Conservation (phyloP, 805 yeast genomes). For the Yamadazyma paraphyllophila region DNA sequence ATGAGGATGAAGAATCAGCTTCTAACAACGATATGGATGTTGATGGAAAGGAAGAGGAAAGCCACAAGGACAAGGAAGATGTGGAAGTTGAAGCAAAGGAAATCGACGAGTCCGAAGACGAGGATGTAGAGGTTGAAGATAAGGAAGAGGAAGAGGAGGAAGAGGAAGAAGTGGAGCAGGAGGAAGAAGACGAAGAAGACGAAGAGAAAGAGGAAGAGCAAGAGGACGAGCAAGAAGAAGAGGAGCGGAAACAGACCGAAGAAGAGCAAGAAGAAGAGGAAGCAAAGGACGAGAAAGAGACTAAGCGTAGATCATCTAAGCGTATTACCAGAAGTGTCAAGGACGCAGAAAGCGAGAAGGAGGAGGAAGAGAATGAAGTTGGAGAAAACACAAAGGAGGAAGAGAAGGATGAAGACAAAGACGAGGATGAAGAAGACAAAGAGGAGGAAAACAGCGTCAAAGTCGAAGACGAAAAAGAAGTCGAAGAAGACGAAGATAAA, state of each 20-base stretch:
- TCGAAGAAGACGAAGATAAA: constrained; percentile 8
- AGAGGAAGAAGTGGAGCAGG: background rate
- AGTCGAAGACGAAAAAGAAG: constrained; percentile 15
- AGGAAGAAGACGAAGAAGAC: constrained; percentile 9
- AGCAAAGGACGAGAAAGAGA: constrained; percentile 6
- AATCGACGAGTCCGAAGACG: too few species aligned
- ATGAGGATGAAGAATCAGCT: background rate
- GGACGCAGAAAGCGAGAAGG: constrained; percentile 1
- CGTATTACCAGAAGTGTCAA: background rate
- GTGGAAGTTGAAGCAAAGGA: background rate
- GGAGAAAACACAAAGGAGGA: constrained; percentile 3
- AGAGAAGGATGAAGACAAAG: constrained; percentile 6
- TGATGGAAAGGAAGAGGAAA: constrained; percentile 1
- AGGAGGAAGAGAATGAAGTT: constrained; percentile 8
- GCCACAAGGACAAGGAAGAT: too few species aligned
- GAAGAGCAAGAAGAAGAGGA: constrained; percentile 3
- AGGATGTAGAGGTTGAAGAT: constrained; percentile 1
- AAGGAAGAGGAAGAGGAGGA: background rate
- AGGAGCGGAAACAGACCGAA: too few species aligned
- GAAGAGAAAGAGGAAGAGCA: constrained; percentile 6
- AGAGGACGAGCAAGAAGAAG: constrained; percentile 7
- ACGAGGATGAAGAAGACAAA: constrained; percentile 9
- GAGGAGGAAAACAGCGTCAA: constrained; percentile 21
- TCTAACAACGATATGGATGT: background rate
- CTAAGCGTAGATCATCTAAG: background rate